Base-by-base conservation (phyloP, 371 early-diverging fungal species). In the Haplosporangium sp. region DNA sequence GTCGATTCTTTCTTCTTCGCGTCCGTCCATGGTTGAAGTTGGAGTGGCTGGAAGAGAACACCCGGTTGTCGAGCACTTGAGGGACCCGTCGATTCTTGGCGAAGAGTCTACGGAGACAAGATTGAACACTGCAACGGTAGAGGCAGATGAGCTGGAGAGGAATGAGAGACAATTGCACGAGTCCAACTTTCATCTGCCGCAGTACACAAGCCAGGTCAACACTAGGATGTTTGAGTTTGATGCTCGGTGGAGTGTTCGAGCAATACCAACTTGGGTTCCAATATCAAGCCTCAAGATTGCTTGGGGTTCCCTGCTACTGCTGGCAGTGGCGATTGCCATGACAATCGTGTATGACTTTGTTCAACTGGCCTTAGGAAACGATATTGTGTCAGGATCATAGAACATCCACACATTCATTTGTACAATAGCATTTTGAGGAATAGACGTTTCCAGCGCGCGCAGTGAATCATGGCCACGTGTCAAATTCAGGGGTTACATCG, bases 271-370 rank as follows among this genome's bases (percentile, higher is more conserved):
- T 6, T 72, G 79, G 79, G 47, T 77, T 23, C 79, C 79, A 14
- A 1, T 64, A 0, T 77, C 79, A 48, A 63, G 73, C 11, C 36
- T 68, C 18, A 60, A 59, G 54, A 40, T 72, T 23, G 79, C 79
- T 16, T 77, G 79, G 79, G 56, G 53, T 1, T 63, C 79, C 9
- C 42, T 77, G 53, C 41, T 36, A 10, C 16, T 77, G 23, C 41
- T 77, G 66, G 60, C 43, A 6, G 11, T 70, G 13, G 65, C 65
- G 20, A 77, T 77, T 42, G 47, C 58, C 5, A 54, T 65, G 7
- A 77, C 79, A 12, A 64, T 77, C 46, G 57, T 59, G 43, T 77
- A 65, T 45, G 79, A 69, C n/a, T 70, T 76, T 59, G 69, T 68
- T 20, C 64, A 74, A 42, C 54, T 74, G 38, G 69, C 38, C 14